Percentiles rank a stretch among this genome's conserved stretches.
Evolutionary conservation across 495 filamentous ascomycete genomes (phyloP).

Genomic region (Xylaria nigripes): DNA sequence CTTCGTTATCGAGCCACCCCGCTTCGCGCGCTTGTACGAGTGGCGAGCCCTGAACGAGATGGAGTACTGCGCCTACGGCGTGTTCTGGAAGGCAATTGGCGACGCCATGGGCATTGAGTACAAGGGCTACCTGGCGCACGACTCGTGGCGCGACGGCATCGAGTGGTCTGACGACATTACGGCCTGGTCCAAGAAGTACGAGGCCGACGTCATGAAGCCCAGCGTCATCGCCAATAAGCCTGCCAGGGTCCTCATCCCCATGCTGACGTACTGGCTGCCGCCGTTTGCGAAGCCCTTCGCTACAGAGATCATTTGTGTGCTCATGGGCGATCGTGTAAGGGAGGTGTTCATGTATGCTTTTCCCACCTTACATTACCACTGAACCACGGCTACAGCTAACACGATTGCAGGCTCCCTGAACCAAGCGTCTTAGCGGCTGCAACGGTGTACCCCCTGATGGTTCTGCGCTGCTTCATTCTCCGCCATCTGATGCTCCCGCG

Average conservation of each 20-base stretch:
- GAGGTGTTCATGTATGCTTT: conserved; percentile 54
- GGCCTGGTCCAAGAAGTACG: conserved; percentile 53
- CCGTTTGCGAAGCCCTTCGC: conserved; percentile 39
- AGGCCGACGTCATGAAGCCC: conserved; percentile 44
- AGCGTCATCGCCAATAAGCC: conserved; percentile 35
- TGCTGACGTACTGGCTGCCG: conserved; percentile 54
- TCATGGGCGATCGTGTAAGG: conserved; percentile 57
- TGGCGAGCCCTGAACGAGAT: conserved; percentile 55
- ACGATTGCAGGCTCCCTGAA: conserved; percentile 20
- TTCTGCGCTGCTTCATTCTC: conserved; percentile 43
- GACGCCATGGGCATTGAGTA: conserved; percentile 55
- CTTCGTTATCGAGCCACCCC: conserved; percentile 51
- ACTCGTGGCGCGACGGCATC: conserved; percentile 51
- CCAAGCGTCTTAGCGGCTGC: conserved; percentile 17
- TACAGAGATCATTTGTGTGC: conserved; percentile 43
- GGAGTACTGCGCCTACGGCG: conserved; percentile 57
- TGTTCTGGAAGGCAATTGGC: conserved; percentile 57
- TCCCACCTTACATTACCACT: not conserved
- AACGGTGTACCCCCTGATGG: conserved; percentile 28
- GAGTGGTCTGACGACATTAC: conserved; percentile 57
- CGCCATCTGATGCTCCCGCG: conserved; percentile 52
- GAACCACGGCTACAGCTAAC: not conserved
- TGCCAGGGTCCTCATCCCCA: conserved; percentile 39
- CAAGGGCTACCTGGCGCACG: conserved; percentile 20
- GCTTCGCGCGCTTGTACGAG: conserved; percentile 52